Conservation (phyloP, 2,329 filamentous ascomycete species). For the Cladophialophora exuberans region DNA sequence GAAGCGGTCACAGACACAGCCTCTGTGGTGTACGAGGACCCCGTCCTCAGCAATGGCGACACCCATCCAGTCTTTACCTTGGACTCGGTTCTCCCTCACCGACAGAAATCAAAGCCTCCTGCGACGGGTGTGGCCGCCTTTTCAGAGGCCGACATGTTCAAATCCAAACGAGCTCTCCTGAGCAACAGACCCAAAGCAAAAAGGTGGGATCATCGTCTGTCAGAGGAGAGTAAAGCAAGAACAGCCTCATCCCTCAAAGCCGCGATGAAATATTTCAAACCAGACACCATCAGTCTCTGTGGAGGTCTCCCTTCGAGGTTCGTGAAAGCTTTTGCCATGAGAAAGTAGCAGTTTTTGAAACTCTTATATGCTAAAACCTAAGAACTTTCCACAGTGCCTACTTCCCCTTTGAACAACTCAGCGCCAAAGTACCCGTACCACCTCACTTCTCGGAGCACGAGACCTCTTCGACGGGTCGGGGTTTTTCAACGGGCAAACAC, state of each 20-base stretch:
- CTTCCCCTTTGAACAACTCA: conserved; percentile 85
- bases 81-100: conserved; percentile 67
- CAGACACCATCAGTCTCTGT: conserved; percentile 85
- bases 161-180: conserved; percentile 41
- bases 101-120: conserved; percentile 64
- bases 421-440: conserved; percentile 70
- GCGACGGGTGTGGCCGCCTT: conserved; percentile 29
- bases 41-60: conserved; percentile 28
- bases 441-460: conserved; percentile 73
- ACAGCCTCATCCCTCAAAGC: conserved; percentile 75
- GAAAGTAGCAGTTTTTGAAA: too few species aligned
- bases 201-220: conserved; percentile 75
- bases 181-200: conserved; percentile 77
- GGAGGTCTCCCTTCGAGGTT: conserved; percentile 77
- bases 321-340: neutral
- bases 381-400: conserved; percentile 63
- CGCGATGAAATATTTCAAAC: conserved; percentile 77
- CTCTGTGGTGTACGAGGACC: conserved; percentile 41
- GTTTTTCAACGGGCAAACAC: conserved; percentile 76
- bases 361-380: too few species aligned
- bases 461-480: conserved; percentile 62
- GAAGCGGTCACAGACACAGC: conserved; percentile 43
- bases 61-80: conserved; percentile 55
- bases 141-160: conserved; percentile 26
- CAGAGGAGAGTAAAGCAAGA: conserved; percentile 61